Percentiles rank a stretch among this genome's conserved stretches.
These are phyloP conservation scores for Crassisporium funariophilum DNA, from an alignment of 768 basidiomycete species.

Conservation along the genomic window DNA sequence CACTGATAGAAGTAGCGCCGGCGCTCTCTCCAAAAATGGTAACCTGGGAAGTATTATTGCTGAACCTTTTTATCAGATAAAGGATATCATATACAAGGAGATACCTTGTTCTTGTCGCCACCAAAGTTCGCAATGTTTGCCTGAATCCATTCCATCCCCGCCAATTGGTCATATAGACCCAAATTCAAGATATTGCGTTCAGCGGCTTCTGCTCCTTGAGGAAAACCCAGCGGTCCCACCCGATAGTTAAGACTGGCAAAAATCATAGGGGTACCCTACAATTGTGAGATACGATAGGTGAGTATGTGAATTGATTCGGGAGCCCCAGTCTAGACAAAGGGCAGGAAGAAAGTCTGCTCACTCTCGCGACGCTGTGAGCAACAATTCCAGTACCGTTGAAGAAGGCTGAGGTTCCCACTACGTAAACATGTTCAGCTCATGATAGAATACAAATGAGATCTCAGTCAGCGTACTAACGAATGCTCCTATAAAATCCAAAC, in stretches of 20 bases:
- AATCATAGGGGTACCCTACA: conserved; percentile 41
- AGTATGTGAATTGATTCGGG: too few relatives aligned
- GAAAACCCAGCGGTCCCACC: conserved; percentile 45
- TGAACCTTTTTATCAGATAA: neutral
- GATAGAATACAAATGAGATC: neutral
- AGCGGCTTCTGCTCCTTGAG: conserved; percentile 35
- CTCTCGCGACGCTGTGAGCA: conserved; percentile 29
- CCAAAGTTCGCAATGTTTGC: conserved; percentile 58
- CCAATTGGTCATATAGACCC: conserved; percentile 46
- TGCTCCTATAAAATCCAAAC: conserved; percentile 8
- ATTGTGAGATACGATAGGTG: too few relatives aligned
- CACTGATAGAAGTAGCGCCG: conserved; percentile 42
- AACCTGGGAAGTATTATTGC: conserved; percentile 37
- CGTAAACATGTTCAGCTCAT: too few relatives aligned
- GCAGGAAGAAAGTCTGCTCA: conserved; percentile 7
- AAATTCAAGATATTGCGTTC: conserved; percentile 33
- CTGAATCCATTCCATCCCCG: conserved; percentile 54
- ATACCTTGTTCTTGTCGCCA: conserved; percentile 41
- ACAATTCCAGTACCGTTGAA: conserved; percentile 34
- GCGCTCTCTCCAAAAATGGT: conserved; percentile 54
- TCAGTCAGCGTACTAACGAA: neutral
- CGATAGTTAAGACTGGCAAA: conserved; percentile 40
- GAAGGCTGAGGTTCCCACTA: conserved; percentile 16
- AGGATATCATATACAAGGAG: neutral
- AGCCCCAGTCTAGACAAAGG: too few relatives aligned